phyloP scores from a whole-genome alignment of 1,284 basidiomycete species.

The Testicularia cyperi region DNA sequence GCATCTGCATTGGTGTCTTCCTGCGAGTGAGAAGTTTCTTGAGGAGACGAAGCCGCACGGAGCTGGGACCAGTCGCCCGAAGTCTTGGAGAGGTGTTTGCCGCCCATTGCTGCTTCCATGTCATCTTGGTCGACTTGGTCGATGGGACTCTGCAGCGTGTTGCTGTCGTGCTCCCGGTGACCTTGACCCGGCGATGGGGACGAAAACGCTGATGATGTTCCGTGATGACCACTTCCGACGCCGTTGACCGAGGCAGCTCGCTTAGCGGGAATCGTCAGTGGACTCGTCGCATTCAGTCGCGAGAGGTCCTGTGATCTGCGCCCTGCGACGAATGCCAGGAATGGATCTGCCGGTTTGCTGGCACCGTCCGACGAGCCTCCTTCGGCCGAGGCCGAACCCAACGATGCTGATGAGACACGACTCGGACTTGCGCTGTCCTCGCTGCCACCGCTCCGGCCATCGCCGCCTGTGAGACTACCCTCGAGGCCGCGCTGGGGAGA shows the following conservation, averaged over 20 bases:
- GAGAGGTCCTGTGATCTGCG: slow-evolving; percentile 26
- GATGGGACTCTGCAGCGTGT: slow-evolving; percentile 9
- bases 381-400: too few species aligned
- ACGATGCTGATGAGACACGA: background rate
- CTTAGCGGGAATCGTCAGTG: slow-evolving; percentile 2
- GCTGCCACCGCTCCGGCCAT: background rate
- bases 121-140: too few species aligned
- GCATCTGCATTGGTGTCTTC: background rate
- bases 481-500: slow-evolving; percentile 30
- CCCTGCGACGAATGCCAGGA: slow-evolving; percentile 45
- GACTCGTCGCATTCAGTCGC: slow-evolving; percentile 3
- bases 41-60: background rate
- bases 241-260: slow-evolving; percentile 18
- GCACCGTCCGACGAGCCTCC: background rate
- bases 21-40: background rate
- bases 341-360: slow-evolving; percentile 29
- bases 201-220: too few species aligned
- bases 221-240: too few species aligned
- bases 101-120: slow-evolving; percentile 27
- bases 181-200: too few species aligned
- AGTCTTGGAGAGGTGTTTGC: slow-evolving; percentile 4
- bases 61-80: slow-evolving; percentile 40
- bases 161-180: background rate
- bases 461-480: background rate
- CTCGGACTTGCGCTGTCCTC: slow-evolving; percentile 12